phyloP scores from a whole-genome alignment of 2,329 filamentous ascomycete genomes.

The Neurospora crassa region DNA sequence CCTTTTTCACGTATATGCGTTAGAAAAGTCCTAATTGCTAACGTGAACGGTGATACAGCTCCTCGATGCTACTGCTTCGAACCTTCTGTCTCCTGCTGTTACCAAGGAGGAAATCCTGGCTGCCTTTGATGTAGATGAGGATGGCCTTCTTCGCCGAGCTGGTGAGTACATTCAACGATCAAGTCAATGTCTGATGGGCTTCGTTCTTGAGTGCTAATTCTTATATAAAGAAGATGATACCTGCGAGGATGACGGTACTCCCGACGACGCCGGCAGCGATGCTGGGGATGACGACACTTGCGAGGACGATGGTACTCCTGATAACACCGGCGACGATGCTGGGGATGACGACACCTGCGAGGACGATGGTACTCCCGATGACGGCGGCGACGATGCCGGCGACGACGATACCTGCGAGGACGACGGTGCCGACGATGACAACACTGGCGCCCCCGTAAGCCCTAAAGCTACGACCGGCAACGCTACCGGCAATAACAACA shows the following conservation, averaged over 20 bases:
- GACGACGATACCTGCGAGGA: conserved; percentile 9
- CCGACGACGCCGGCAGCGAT: neutral
- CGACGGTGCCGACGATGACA: conserved; percentile 2
- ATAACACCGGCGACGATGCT: neutral
- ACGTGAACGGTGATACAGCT: too few species aligned
- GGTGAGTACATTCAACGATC: neutral
- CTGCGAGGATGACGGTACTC: conserved; percentile 12
- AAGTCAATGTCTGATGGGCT: neutral
- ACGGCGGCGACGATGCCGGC: too few species aligned
- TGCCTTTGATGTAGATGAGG: conserved; percentile 27
- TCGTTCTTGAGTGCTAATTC: neutral
- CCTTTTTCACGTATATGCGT: too few species aligned
- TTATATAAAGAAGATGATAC: neutral
- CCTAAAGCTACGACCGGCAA: too few species aligned
- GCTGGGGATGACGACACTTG: neutral
- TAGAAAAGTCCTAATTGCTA: too few species aligned
- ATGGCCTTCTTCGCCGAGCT: neutral
- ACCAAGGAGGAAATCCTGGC: conserved; percentile 42
- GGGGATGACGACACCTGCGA: conserved; percentile 8
- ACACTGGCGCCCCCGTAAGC: too few species aligned
- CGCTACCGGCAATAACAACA: too few species aligned
- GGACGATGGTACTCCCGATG: conserved; percentile 5
- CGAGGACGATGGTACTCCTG: conserved; percentile 27
- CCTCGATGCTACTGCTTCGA: conserved; percentile 20
- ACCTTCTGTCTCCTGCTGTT: conserved; percentile 45